These are phyloP conservation scores for Fusarium compactum DNA, from an alignment of 2,329 filamentous ascomycete species.

Conservation along the genomic window DNA sequence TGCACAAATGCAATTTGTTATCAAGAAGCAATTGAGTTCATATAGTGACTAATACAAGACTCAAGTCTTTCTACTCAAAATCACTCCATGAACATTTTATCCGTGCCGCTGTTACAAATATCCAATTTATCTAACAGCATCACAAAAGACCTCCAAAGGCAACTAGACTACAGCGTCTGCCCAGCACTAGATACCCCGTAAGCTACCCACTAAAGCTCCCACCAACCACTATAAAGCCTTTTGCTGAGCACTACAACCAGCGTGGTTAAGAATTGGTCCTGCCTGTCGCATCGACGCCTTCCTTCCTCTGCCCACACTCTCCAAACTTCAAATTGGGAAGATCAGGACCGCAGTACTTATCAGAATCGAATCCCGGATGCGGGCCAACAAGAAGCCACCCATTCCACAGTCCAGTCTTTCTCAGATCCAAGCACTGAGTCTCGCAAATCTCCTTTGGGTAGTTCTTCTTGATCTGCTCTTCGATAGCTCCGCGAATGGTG, in stretches of 20 bases:
- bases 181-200: background rate
- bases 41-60: background rate
- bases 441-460: background rate
- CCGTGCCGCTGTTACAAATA: accelerated
- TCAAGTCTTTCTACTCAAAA: accelerated
- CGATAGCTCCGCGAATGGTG: background rate
- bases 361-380: background rate
- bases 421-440: background rate
- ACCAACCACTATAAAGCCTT: too few relatives aligned
- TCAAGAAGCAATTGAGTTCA: background rate
- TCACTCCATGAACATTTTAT: accelerated
- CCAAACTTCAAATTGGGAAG: background rate
- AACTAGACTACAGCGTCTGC: background rate
- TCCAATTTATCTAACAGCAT: background rate
- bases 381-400: background rate
- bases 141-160: background rate
- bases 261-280: too few relatives aligned
- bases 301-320: background rate
- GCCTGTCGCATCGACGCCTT: too few relatives aligned
- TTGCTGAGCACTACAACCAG: too few relatives aligned
- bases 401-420: background rate
- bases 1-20: background rate
- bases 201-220: too few relatives aligned
- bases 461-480: background rate
- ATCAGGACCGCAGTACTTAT: background rate